Conservation (phyloP, 495 filamentous ascomycete genomes). For the Tuber melanosporum region DNA sequence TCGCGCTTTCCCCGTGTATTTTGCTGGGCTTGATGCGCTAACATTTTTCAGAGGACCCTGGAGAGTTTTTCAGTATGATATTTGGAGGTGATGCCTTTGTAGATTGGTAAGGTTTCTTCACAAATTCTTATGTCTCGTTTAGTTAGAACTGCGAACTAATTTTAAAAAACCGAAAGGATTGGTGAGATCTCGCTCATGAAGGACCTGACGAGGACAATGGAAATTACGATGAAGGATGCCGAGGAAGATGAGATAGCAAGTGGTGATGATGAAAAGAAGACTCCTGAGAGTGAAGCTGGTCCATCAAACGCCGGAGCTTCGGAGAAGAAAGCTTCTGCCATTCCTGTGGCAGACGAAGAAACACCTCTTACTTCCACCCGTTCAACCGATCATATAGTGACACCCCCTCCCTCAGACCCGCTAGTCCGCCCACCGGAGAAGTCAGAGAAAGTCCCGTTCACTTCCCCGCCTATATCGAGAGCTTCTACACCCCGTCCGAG, state of each 20-base stretch:
- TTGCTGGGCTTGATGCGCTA: constrained; percentile 2
- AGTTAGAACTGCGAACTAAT: constrained; percentile 15
- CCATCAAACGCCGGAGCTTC: constrained; percentile 27
- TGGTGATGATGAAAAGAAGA: constrained; percentile 50
- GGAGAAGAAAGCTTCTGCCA: constrained; percentile 34
- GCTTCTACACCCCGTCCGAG: constrained; percentile 59
- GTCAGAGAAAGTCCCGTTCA: constrained; percentile 9
- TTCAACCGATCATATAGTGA: constrained; percentile 27
- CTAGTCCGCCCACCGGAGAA: constrained; percentile 14
- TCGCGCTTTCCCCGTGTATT: neutral
- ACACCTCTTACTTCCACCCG: constrained; percentile 23
- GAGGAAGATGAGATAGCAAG: constrained; percentile 51
- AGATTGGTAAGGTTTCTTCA: constrained; percentile 50
- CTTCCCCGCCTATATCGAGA: constrained; percentile 48
- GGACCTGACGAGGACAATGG: constrained; percentile 82
- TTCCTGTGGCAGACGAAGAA: constrained; percentile 30
- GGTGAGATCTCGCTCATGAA: constrained; percentile 91
- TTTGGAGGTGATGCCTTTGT: constrained; percentile 95
- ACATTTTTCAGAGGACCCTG: constrained; percentile 64
- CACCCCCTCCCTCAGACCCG: constrained; percentile 22
- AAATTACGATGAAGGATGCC: constrained; percentile 71
- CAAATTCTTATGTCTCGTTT: neutral
- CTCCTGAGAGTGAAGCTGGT: constrained; percentile 39
- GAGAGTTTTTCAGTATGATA: constrained; percentile 98
- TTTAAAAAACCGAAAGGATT: constrained; percentile 47